Evolutionary conservation across 345 rosid genomes (phyloP).

Genomic region (Citrus cavaleriei): DNA sequence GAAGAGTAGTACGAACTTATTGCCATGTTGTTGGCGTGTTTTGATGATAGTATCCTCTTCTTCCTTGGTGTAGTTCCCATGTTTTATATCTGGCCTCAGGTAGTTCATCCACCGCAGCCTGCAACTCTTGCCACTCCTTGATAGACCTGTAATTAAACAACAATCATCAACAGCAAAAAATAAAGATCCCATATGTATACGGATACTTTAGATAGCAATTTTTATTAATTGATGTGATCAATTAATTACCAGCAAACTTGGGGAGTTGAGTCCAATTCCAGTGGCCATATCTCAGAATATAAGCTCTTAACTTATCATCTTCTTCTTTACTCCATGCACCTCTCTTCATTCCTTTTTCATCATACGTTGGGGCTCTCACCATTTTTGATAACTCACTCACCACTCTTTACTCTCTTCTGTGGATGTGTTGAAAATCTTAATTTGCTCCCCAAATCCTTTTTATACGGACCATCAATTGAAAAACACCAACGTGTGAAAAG

Average conservation of each 20-base stretch:
- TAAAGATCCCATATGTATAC: no score
- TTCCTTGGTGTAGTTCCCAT: slow-evolving; percentile 29
- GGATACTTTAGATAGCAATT: no score
- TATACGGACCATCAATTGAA: background rate
- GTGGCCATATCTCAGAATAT: slow-evolving; percentile 23
- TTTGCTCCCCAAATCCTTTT: background rate
- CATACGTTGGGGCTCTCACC: slow-evolving; percentile 33
- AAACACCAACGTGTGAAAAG: background rate
- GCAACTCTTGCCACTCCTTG: slow-evolving; percentile 45
- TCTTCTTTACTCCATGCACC: slow-evolving; percentile 47
- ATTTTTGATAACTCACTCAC: slow-evolving; percentile 5
- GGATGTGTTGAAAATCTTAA: background rate
- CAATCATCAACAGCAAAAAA: background rate
- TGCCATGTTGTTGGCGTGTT: slow-evolving; percentile 31
- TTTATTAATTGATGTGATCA: background rate
- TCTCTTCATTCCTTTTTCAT: slow-evolving; percentile 34
- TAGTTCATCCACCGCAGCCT: slow-evolving; percentile 45
- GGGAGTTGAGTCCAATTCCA: slow-evolving; percentile 41
- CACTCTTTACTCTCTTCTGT: background rate
- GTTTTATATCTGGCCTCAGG: slow-evolving; percentile 33
- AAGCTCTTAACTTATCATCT: slow-evolving; percentile 28
- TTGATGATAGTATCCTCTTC: slow-evolving; percentile 33
- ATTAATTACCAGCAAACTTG: slow-evolving; percentile 26
- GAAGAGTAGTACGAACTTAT: slow-evolving; percentile 9
- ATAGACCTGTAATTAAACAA: slow-evolving; percentile 21